Evolutionary conservation across 345 rosid genomes (phyloP).

Genomic region (Sisymbrium irio): DNA sequence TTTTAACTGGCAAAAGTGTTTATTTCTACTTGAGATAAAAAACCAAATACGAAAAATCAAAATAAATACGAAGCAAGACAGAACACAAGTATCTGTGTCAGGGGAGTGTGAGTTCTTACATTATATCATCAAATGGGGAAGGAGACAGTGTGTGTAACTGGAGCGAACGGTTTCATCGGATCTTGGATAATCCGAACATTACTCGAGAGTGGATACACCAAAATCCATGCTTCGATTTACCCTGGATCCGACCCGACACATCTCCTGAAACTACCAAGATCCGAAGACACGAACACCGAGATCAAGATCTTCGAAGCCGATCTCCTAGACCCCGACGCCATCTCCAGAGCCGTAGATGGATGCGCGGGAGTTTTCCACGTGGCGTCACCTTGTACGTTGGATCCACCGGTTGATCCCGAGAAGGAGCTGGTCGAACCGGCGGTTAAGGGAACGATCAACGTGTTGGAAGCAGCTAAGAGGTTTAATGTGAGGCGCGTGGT

Average conservation of each 20-base stretch:
- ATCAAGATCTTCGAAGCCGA: conserved; percentile 56
- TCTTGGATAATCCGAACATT: conserved; percentile 65
- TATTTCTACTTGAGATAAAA: neutral
- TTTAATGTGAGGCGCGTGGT: conserved; percentile 68
- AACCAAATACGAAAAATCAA: neutral
- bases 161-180: conserved; percentile 87
- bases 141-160: conserved; percentile 69
- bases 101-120: neutral
- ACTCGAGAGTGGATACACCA: conserved; percentile 51
- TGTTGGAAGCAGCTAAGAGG: conserved; percentile 56
- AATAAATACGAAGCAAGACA: neutral
- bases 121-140: conserved; percentile 30
- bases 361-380: conserved; percentile 85
- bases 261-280: conserved; percentile 42
- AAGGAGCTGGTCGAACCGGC: conserved; percentile 70
- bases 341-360: conserved; percentile 56
- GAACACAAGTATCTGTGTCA: neutral
- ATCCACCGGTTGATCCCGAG: conserved; percentile 60
- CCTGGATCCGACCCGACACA: conserved; percentile 66
- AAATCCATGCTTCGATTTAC: conserved; percentile 56
- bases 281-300: conserved; percentile 28
- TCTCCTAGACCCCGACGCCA: conserved; percentile 52
- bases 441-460: conserved; percentile 71
- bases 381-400: conserved; percentile 83
- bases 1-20: neutral